These are phyloP conservation scores for Prunus kanzakura DNA, from an alignment of 306 rosid genomes.

Conservation along the genomic window DNA sequence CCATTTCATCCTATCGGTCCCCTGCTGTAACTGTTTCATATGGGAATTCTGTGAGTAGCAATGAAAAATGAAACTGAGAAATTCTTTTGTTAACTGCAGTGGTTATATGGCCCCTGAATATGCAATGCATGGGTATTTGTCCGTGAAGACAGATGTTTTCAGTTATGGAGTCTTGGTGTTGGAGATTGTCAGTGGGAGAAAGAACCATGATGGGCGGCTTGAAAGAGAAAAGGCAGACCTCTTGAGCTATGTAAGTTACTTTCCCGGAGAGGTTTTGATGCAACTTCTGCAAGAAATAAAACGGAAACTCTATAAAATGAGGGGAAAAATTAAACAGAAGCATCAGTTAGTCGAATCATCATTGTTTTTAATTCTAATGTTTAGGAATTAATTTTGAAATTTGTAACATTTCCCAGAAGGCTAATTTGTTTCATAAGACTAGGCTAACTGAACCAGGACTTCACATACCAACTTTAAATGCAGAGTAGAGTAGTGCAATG, in stretches of 20 bases:
- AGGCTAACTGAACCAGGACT: background rate
- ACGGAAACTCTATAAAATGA: background rate
- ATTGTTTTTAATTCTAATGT: background rate
- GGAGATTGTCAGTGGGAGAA: conserved; percentile 85
- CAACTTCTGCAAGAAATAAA: background rate
- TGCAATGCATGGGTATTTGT: conserved; percentile 77
- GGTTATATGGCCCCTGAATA: conserved; percentile 98
- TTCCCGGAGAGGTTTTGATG: background rate
- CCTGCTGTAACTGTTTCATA: too few relatives aligned
- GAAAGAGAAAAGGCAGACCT: conserved; percentile 65
- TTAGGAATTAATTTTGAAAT: background rate
- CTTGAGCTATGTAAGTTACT: conserved; percentile 64
- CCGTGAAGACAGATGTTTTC: conserved; percentile 86
- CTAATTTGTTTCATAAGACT: background rate
- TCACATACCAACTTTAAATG: background rate
- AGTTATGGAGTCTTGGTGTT: conserved; percentile 77
- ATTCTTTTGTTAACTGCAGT: conserved; percentile 37
- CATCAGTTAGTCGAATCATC: background rate
- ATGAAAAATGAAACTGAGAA: background rate
- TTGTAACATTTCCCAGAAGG: background rate
- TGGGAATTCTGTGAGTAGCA: background rate
- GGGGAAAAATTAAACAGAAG: background rate
- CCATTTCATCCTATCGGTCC: background rate
- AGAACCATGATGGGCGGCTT: conserved; percentile 49
- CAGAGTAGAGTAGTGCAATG: background rate